Evolutionary conservation across 164 flowering plant species (phyloP).

Genomic region (Annona cherimola): DNA sequence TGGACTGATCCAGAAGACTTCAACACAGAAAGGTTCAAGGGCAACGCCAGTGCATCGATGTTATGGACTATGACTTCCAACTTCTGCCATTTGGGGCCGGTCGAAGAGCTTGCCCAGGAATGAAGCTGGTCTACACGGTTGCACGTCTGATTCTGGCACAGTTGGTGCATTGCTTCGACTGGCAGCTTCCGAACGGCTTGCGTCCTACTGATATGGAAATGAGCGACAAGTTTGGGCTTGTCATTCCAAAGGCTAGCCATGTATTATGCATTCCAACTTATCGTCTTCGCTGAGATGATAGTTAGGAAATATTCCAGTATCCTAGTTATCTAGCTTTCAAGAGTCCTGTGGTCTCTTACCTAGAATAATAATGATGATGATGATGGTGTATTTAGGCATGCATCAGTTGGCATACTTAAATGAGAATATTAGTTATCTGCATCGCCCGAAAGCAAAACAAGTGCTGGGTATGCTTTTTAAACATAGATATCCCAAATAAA

Average conservation of each 20-base stretch:
- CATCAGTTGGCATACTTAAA: no score
- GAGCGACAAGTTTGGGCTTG: conserved; percentile 11
- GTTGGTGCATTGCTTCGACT: conserved; percentile 20
- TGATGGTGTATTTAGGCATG: no score
- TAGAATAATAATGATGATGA: no score
- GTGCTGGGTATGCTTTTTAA: no score
- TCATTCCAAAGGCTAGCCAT: conserved; percentile 9
- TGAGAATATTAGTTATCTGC: no score
- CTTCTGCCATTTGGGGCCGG: conserved; percentile 17
- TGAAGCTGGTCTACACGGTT: conserved; percentile 8
- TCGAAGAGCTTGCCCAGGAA: conserved; percentile 12
- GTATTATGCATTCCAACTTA: conserved; percentile 10
- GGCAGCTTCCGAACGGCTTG: conserved; percentile 14
- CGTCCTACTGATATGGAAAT: conserved; percentile 9
- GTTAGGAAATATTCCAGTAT: background rate
- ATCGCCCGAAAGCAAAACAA: no score
- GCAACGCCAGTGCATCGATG: conserved; percentile 3
- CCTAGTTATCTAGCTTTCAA: background rate
- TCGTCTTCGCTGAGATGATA: conserved; percentile 6
- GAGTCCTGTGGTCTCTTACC: background rate
- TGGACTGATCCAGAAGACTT: conserved; percentile 25
- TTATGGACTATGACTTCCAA: conserved; percentile 5
- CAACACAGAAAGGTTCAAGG: conserved; percentile 28
- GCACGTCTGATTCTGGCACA: conserved; percentile 12
- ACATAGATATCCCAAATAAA: no score